Evolutionary conservation across 441 rosid genomes (phyloP).

Genomic region (Pelargonium cotyledonis): DNA sequence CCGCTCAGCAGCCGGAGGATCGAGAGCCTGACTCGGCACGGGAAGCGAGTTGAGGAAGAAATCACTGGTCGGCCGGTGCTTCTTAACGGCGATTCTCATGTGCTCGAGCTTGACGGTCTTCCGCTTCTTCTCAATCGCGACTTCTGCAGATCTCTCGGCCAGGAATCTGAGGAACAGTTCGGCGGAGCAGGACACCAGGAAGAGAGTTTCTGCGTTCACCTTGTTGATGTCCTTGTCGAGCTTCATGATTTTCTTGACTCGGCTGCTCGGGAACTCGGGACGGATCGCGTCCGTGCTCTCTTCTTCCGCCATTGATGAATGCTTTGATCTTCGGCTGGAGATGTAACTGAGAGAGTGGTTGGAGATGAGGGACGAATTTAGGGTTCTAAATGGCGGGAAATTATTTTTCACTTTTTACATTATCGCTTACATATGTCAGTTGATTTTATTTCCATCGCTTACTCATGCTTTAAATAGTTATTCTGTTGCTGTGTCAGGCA

Average conservation of each 20-base stretch:
- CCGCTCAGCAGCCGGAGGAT: slow-evolving; percentile 21
- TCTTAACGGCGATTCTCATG: slow-evolving; percentile 55
- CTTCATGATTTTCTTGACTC: slow-evolving; percentile 73
- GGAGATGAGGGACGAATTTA: background rate
- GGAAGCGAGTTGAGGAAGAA: slow-evolving; percentile 89
- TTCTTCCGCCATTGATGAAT: slow-evolving; percentile 57
- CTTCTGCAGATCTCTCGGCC: slow-evolving; percentile 57
- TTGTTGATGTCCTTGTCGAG: slow-evolving; percentile 77
- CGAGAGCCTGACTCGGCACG: slow-evolving; percentile 32
- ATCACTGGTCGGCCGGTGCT: slow-evolving; percentile 76
- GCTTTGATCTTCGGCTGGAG: background rate
- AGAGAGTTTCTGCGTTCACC: slow-evolving; percentile 63
- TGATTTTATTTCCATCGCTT: no score
- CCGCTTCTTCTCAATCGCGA: slow-evolving; percentile 62
- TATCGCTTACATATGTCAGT: background rate
- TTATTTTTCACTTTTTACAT: background rate
- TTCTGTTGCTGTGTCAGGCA: no score
- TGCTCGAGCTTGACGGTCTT: slow-evolving; percentile 64
- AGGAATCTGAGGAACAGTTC: slow-evolving; percentile 62
- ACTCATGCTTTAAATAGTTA: no score
- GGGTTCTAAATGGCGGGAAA: slow-evolving; percentile 11
- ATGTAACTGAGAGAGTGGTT: background rate
- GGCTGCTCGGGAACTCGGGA: slow-evolving; percentile 55
- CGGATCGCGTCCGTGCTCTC: slow-evolving; percentile 26
- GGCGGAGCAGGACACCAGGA: slow-evolving; percentile 44